These are phyloP conservation scores for Flammula alnicola DNA, from an alignment of 1,284 basidiomycete genomes.

Conservation along the genomic window DNA sequence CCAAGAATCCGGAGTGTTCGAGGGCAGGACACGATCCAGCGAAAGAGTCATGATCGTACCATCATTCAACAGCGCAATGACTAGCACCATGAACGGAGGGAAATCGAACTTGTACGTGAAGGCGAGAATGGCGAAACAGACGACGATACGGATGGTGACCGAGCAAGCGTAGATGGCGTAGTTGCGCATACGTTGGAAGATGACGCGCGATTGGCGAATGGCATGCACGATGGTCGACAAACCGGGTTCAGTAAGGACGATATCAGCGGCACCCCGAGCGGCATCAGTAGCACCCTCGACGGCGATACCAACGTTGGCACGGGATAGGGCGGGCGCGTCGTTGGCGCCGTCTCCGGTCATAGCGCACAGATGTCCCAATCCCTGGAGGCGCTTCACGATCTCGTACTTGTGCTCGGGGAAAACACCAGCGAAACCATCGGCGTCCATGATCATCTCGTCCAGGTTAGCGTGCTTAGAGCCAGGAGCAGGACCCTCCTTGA, in stretches of 20 bases:
- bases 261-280: slow-evolving; percentile 93
- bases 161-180: slow-evolving; percentile 91
- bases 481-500: slow-evolving; percentile 86
- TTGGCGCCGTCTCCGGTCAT: slow-evolving; percentile 98
- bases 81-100: slow-evolving; percentile 98
- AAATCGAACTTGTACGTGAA: slow-evolving; percentile 98
- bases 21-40: slow-evolving; percentile 94
- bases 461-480: slow-evolving; percentile 64
- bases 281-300: slow-evolving; percentile 96
- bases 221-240: slow-evolving; percentile 95
- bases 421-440: slow-evolving; percentile 91
- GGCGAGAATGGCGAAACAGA: slow-evolving; percentile 93
- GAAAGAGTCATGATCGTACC: slow-evolving; percentile 99
- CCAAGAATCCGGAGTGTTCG: slow-evolving; percentile 91
- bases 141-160: slow-evolving; percentile 97
- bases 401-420: slow-evolving; percentile 95
- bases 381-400: slow-evolving; percentile 90
- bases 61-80: slow-evolving; percentile 96
- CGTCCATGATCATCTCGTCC: slow-evolving; percentile 92
- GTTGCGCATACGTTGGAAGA: slow-evolving; percentile 97
- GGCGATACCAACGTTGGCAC: slow-evolving; percentile 95
- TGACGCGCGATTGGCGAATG: slow-evolving; percentile 91
- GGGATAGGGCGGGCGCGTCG: slow-evolving; percentile 91
- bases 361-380: slow-evolving; percentile 84
- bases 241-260: slow-evolving; percentile 93